These are phyloP conservation scores for Boletus calvinii DNA, from an alignment of 1,284 basidiomycete genomes.

Conservation along the genomic window DNA sequence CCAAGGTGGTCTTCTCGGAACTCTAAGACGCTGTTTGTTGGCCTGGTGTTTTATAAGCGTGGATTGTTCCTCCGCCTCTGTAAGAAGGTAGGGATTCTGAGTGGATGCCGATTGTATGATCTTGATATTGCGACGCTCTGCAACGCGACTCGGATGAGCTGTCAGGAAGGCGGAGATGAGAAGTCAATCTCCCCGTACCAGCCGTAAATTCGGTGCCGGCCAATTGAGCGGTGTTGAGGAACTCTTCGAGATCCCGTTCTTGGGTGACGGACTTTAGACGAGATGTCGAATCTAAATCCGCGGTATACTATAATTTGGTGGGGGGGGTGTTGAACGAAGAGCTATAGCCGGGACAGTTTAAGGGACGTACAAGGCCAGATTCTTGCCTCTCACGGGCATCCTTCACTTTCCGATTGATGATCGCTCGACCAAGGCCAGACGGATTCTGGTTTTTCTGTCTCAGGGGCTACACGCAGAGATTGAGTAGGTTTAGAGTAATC, in stretches of 20 bases:
- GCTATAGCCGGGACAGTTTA: background rate
- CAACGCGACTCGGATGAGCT: slow-evolving; percentile 12
- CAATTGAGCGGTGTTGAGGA: slow-evolving; percentile 91
- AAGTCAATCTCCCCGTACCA: slow-evolving; percentile 48
- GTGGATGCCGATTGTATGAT: slow-evolving; percentile 73
- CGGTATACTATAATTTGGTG: slow-evolving; percentile 61
- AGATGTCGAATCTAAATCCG: slow-evolving; percentile 68
- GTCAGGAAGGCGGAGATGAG: background rate
- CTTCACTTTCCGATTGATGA: slow-evolving; percentile 86
- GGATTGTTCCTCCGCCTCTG: slow-evolving; percentile 79
- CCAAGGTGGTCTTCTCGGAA: slow-evolving; percentile 88
- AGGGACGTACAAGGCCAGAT: slow-evolving; percentile 67
- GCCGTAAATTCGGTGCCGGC: slow-evolving; percentile 98
- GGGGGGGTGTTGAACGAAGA: background rate
- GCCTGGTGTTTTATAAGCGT: slow-evolving; percentile 71
- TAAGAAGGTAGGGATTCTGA: slow-evolving; percentile 88
- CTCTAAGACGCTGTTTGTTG: slow-evolving; percentile 71
- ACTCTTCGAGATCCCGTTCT: slow-evolving; percentile 94
- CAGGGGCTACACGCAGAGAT: slow-evolving; percentile 19
- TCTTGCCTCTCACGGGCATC: slow-evolving; percentile 74
- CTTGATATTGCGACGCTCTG: slow-evolving; percentile 90
- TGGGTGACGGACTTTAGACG: slow-evolving; percentile 93
- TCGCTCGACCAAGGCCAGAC: slow-evolving; percentile 84
- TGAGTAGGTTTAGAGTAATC: background rate
- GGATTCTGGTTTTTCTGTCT: slow-evolving; percentile 50